Evolutionary conservation across 805 yeast genomes (phyloP).

Genomic region (Ogataea methylovora): DNA sequence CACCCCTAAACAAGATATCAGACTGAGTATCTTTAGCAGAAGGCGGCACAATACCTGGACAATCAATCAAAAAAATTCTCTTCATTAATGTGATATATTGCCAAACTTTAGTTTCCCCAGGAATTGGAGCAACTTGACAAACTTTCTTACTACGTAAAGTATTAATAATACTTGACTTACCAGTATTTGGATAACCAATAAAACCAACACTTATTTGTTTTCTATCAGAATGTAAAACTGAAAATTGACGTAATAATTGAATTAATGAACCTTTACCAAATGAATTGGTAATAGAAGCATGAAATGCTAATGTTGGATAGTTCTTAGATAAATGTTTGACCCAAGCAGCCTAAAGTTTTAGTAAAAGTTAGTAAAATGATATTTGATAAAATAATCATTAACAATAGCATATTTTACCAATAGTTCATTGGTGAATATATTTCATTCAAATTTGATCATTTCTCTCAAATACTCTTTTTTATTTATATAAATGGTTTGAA

Average conservation of each 20-base stretch:
- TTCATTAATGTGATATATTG: constrained; percentile 97
- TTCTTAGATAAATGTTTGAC: constrained; percentile 88
- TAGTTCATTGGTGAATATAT: no score
- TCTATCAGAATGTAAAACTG: constrained; percentile 84
- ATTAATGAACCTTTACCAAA: constrained; percentile 96
- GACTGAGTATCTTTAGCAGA: constrained; percentile 82
- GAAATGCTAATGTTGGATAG: constrained; percentile 94
- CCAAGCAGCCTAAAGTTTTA: constrained; percentile 82
- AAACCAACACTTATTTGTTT: constrained; percentile 96
- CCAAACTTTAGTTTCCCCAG: constrained; percentile 99
- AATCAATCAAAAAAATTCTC: constrained; percentile 88
- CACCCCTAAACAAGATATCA: constrained; percentile 92
- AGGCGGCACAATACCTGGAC: constrained; percentile 99
- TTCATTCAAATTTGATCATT: no score
- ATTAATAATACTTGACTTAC: constrained; percentile 92
- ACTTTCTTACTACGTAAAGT: constrained; percentile 92
- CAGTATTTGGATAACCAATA: constrained; percentile 98
- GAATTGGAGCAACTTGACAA: constrained; percentile 95
- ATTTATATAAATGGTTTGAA: no score
- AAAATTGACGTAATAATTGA: constrained; percentile 88
- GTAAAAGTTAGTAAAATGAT: background rate
- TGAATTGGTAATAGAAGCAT: constrained; percentile 94
- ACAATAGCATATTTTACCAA: background rate
- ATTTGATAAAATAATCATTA: constrained; percentile 4
- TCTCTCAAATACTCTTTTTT: no score